Conservation (phyloP, 2,329 filamentous ascomycete genomes). For the Colletotrichum sp. region DNA sequence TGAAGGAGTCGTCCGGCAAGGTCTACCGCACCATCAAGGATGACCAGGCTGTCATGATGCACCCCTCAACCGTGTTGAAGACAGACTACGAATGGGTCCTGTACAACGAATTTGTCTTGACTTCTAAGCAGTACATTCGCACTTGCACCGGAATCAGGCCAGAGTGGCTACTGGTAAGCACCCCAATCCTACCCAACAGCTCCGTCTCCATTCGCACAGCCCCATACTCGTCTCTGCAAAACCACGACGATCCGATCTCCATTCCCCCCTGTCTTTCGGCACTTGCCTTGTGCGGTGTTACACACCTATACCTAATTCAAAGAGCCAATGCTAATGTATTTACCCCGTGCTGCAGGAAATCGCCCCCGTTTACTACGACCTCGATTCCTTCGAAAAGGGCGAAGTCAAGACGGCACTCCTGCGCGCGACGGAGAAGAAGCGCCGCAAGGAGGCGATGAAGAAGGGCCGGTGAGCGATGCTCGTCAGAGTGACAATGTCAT, state of each 20-base stretch:
- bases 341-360: slow-evolving; percentile 70
- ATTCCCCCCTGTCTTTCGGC: neutral
- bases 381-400: slow-evolving; percentile 81
- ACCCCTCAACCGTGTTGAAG: slow-evolving; percentile 88
- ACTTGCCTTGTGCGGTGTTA: neutral
- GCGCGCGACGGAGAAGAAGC: slow-evolving; percentile 63
- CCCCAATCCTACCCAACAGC: neutral
- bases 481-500: neutral
- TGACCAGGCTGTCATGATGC: slow-evolving; percentile 89
- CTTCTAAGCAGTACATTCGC: slow-evolving; percentile 96
- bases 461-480: slow-evolving; percentile 39
- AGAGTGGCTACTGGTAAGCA: slow-evolving; percentile 87
- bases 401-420: slow-evolving; percentile 77
- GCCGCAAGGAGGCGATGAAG: slow-evolving; percentile 64
- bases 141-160: slow-evolving; percentile 91
- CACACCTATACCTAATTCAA: neutral
- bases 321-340: neutral
- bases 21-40: slow-evolving; percentile 96
- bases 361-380: slow-evolving; percentile 89
- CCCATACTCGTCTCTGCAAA: neutral
- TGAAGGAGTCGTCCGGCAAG: slow-evolving; percentile 88
- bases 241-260: neutral
- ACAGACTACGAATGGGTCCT: slow-evolving; percentile 95
- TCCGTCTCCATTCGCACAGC: neutral
- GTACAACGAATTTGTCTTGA: slow-evolving; percentile 98